Evolutionary conservation across 2,329 filamentous ascomycete species (phyloP), one percentile per base, ranked within the genome.

Genomic region (Gnomoniopsis sp.): DNA sequence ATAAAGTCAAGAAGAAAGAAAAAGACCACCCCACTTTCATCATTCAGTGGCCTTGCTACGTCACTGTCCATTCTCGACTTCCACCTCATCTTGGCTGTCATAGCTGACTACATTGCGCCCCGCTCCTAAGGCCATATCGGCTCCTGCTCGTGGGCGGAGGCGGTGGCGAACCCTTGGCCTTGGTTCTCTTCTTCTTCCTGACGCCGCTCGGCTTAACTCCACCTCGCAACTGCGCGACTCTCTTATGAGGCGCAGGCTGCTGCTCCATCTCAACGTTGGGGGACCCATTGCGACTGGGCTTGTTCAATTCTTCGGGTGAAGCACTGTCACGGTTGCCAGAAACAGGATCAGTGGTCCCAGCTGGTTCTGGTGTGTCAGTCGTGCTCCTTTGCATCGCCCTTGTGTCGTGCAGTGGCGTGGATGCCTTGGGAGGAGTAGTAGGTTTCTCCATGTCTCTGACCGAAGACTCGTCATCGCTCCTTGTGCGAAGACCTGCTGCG

Each of bases 151-250:
- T 19, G 6, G 41, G 15, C 6, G 36, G 15, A 21, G 17, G 41
- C n/a, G 41, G 41, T 4, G 12, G 17, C 44, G 21, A 19, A 48
- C 30, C 19, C 30, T 38, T 53, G 6, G 34, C 38, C n/a, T 15
- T n/a, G 26, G 43, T 19, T 14, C 12, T 49, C n/a, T 19, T 48
- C 8, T 21, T 49, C 46, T 53, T 59, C 2, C 41, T 17, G 44
- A 47, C 11, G 19, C 19, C 19, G 8, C 19, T 11, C 8, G 44
- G 21, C 12, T 22, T 11, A 23, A 22, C 4, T 7, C 12, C n/a
- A 12, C 41, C 26, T 11, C 53, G 54, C 38, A 62, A 22, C 49
- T 59, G 36, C 14, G 53, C 14, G 12, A 62, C 23, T 34, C 60
- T 55, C 17, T 23, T 46, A 12, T 46, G 50, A 6, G 11, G n/a